phyloP scores from a whole-genome alignment of 352 stramenopile species.

The Peronospora belbahrii region DNA sequence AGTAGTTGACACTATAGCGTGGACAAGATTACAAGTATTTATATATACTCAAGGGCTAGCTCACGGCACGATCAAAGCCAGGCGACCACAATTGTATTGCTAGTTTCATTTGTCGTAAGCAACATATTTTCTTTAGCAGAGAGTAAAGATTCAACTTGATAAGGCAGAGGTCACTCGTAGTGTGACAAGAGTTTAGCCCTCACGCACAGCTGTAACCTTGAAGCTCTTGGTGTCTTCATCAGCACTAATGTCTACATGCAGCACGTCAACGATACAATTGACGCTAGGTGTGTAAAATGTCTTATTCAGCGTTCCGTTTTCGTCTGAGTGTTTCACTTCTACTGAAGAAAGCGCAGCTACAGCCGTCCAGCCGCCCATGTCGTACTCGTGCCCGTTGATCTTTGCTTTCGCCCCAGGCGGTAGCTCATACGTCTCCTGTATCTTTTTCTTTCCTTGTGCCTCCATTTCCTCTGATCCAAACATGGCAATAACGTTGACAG shows the following conservation, averaged over 20 bases:
- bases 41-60: slow-evolving; percentile 19
- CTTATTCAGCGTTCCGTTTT: slow-evolving; percentile 22
- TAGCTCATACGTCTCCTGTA: slow-evolving; percentile 46
- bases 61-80: slow-evolving; percentile 3
- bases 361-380: slow-evolving; percentile 73
- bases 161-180: too few species aligned
- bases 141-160: too few species aligned
- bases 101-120: slow-evolving; percentile 15
- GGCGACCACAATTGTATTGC: slow-evolving; percentile 8
- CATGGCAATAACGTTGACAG: slow-evolving; percentile 45
- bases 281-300: slow-evolving; percentile 50
- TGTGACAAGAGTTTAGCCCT: slow-evolving; percentile 18
- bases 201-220: slow-evolving; percentile 36
- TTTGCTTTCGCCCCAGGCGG: slow-evolving; percentile 27
- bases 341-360: slow-evolving; percentile 51
- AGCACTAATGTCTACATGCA: slow-evolving; percentile 54
- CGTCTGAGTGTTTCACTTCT: slow-evolving; percentile 36
- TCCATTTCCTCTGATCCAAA: slow-evolving; percentile 71
- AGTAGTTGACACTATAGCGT: slow-evolving; percentile 23
- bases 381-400: slow-evolving; percentile 60
- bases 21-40: slow-evolving; percentile 38
- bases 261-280: slow-evolving; percentile 42
- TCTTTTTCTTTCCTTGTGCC: slow-evolving; percentile 56
- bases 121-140: too few species aligned
- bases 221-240: slow-evolving; percentile 28